Base-by-base conservation (phyloP, 805 yeast species). In the Yarrowia divulgata region DNA sequence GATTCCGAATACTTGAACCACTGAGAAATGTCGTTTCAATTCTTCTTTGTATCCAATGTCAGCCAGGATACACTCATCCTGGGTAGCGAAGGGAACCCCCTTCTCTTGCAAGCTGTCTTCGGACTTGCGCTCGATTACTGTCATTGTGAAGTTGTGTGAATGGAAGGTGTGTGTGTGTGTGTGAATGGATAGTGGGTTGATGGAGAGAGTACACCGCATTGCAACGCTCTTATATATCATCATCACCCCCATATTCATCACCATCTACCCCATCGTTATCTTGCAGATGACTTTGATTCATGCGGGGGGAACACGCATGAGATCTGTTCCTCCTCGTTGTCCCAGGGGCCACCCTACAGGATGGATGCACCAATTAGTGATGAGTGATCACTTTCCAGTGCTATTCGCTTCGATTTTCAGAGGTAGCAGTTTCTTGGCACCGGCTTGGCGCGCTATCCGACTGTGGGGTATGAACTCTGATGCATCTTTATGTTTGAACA, bases 11-110 rank as follows among this genome's bases (percentile, higher is more conserved):
- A 88, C 87, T 76, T 87, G 90, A 52, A 86, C 70, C 1, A 89
- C 85, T 2, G 88, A 81, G 74, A 87, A 89, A 46, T 83, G 82
- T 76, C 93, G 84, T 57, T 81, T 81, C 64, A 89, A 79, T 74
- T 89, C 93, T 74, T 88, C 89, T 74, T 87, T 87, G 76, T 89
- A 89, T 9, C 93, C 93, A 68, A 89, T 85, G 71, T 86, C 86
- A 70, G 74, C 75, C 62, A 79, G 74, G 43, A 77, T 69, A 45
- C 71, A 73, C 58, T 77, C 79, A 64, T 78, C 80, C 39, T 74
- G 71, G 23, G 69, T 55, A 10, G 68, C 52, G 18, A 23, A 63
- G 7, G 55, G 57, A 7, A 49, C 45, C 10, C 68, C 68, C 48
- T 63, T 63, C 46, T 63, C 68, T 49, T 60, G 66, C 32, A 60